phyloP scores from a whole-genome alignment of 129 eudicot species.

The Arctium lappa region DNA sequence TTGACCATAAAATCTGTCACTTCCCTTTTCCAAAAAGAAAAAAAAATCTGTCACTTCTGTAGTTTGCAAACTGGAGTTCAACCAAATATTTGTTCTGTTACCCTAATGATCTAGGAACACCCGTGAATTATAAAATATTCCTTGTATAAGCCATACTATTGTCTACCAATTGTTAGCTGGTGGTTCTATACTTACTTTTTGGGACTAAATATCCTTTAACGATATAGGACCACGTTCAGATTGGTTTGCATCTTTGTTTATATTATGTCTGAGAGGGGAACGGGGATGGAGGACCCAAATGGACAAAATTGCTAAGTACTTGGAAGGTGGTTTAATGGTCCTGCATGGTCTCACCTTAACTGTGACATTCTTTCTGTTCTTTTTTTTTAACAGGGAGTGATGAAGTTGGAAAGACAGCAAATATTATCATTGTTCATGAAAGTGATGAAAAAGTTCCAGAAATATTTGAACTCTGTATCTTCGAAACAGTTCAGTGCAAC shows the following conservation, averaged over 20 bases:
- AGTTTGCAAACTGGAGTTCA: not conserved
- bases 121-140: too few relatives aligned
- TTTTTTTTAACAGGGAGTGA: conserved; percentile 46
- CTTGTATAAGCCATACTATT: not conserved
- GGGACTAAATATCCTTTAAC: not conserved
- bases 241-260: not conserved
- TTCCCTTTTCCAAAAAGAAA: too few relatives aligned
- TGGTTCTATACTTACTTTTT: not conserved
- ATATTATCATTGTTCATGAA: conserved; percentile 61
- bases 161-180: not conserved
- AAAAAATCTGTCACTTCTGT: not conserved
- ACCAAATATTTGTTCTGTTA: too few relatives aligned
- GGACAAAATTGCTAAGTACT: too few relatives aligned
- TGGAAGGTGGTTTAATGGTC: not conserved
- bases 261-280: not conserved
- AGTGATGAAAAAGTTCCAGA: conserved; percentile 77
- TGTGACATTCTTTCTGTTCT: not conserved
- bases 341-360: too few relatives aligned
- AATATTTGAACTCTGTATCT: conserved; percentile 49
- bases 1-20: not conserved
- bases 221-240: not conserved
- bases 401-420: conserved; percentile 77
- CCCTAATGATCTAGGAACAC: too few relatives aligned
- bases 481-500: conserved; percentile 54
- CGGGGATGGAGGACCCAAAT: not conserved